Conservation (phyloP, 1,139 yeast genomes). For the Blastobotrys capitulatus region DNA sequence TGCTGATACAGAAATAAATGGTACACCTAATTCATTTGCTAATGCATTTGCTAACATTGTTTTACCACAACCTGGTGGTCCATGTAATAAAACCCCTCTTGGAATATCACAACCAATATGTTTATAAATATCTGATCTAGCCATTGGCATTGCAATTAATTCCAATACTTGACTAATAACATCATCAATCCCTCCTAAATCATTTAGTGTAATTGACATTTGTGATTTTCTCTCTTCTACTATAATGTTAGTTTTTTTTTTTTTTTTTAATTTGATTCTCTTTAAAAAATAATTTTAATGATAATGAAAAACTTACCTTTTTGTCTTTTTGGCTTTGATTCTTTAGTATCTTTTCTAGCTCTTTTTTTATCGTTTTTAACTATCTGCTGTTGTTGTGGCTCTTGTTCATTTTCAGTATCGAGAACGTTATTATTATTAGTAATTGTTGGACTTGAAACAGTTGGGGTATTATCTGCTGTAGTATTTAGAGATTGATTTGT, state of each 20-base stretch:
- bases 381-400: conserved; percentile 25
- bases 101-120: conserved; percentile 95
- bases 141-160: conserved; percentile 89
- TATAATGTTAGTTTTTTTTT: conserved; percentile 2
- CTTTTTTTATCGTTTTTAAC: conserved; percentile 19
- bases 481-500: neutral
- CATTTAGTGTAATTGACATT: conserved; percentile 48
- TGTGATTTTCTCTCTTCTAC: conserved; percentile 24
- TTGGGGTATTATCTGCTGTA: conserved; percentile 6
- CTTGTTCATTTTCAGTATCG: conserved; percentile 19
- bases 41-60: conserved; percentile 93
- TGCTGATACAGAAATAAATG: conserved; percentile 86
- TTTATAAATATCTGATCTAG: conserved; percentile 81
- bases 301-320: conserved; percentile 35
- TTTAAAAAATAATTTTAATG: too few relatives aligned
- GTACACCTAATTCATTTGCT: conserved; percentile 92
- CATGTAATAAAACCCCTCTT: conserved; percentile 90
- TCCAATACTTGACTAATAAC: conserved; percentile 84
- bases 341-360: conserved; percentile 32
- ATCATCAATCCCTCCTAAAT: conserved; percentile 85
- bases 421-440: conserved; percentile 9
- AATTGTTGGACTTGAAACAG: conserved; percentile 10
- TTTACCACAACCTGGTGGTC: conserved; percentile 99
- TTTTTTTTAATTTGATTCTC: too few relatives aligned
- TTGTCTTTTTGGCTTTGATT: conserved; percentile 23